Conservation (phyloP, 2,329 filamentous ascomycete genomes). For the Monilinia vaccinii-corymbosi region DNA sequence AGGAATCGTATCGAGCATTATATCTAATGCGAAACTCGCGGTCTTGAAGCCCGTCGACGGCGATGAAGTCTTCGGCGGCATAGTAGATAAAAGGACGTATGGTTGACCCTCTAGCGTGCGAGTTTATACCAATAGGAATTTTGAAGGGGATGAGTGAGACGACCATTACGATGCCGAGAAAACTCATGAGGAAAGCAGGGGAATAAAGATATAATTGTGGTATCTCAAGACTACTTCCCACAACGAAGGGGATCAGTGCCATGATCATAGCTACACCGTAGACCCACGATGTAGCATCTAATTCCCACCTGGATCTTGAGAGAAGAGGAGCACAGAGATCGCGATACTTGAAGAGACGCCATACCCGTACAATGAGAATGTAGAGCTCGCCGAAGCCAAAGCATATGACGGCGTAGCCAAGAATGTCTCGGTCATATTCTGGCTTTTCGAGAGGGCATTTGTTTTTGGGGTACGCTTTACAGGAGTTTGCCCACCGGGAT, state of each 20-base stretch:
- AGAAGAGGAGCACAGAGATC: constrained; percentile 19
- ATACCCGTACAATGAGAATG: constrained; percentile 15
- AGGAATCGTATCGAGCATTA: constrained; percentile 18
- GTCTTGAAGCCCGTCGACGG: constrained; percentile 21
- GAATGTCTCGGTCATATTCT: constrained; percentile 16
- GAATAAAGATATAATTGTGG: constrained; percentile 34
- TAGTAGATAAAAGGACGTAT: constrained; percentile 21
- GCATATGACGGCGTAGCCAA: constrained; percentile 18
- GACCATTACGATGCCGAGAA: constrained; percentile 69
- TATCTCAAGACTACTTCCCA: constrained; percentile 14
- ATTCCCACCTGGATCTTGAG: constrained; percentile 18
- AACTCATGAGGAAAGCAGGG: constrained; percentile 76
- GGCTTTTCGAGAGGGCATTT: constrained; percentile 14
- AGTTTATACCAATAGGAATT: constrained; percentile 34
- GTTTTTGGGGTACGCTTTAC: constrained; percentile 6
- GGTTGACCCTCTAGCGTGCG: constrained; percentile 16
- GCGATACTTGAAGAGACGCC: constrained; percentile 12
- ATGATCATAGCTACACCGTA: constrained; percentile 19
- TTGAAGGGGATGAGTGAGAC: constrained; percentile 72
- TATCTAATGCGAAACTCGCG: constrained; percentile 20
- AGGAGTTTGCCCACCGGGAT: constrained; percentile 12
- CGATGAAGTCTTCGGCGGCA: constrained; percentile 23
- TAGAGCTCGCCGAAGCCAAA: constrained; percentile 20
- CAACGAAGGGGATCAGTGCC: constrained; percentile 20
- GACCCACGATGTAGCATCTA: constrained; percentile 21